Base-by-base conservation (phyloP, 2,329 filamentous ascomycete species). In the Pestalotiopsis sp. region DNA sequence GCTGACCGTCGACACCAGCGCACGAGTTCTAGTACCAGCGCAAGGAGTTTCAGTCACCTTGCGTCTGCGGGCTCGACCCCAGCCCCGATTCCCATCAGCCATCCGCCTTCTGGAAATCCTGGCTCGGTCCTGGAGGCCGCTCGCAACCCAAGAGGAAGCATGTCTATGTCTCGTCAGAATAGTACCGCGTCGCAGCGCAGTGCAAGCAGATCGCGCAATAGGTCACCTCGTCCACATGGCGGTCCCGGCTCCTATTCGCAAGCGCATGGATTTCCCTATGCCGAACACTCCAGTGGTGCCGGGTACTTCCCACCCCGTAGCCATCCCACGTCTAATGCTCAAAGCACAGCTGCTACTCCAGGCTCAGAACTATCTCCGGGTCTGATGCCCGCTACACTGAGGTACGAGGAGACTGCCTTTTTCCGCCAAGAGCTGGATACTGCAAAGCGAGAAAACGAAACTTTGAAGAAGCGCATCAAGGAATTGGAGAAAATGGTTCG, bases 381-480 rank as follows among this genome's bases (percentile, higher is more conserved):
- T 3, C 77, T 89, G 31, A 79, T 91, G 71, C 84, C 86, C 2
- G 87, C 84, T 2, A 91, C 88, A 0, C 78, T 83, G 12, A 84
- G 89, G 13, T 90, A 90, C 75, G 90, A 91, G 72, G 90, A 92
- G 77, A 87, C 87, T 0, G 86, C 85, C 0, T 86, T 85, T 69
- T 88, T 88, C 73, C 83, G 89, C 4, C 82, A 84, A 49, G 90
- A 92, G 75, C 80, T 92, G 0, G 90, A 92, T 27, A 80, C 74
- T 4, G 87, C 88, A 52, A 91, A 90, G 79, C 82, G 84, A 61
- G 90, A 92, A 78, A 92, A 92, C 69, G 90, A 92, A 66, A 77
- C 78, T 0, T 79, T 92, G 60, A 90, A 89, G 81, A 82, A 85
- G 67, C 84, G 87, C 14, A 86, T 92, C 68, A 84, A 88, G 60